phyloP scores from a whole-genome alignment of 2,329 filamentous ascomycete genomes.

The Rhynchosporium graminicola region DNA sequence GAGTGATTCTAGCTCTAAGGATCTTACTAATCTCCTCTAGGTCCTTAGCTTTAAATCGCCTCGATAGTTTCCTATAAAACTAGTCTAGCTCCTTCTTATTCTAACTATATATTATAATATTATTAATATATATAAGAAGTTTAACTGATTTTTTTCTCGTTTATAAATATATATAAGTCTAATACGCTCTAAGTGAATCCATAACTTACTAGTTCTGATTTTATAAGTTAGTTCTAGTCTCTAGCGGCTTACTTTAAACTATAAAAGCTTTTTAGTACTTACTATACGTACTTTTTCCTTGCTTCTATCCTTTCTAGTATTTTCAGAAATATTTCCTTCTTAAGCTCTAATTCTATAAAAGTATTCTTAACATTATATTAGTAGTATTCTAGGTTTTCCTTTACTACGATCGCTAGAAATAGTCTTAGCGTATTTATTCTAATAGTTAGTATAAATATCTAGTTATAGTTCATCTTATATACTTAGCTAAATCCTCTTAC shows the following conservation, averaged over 20 bases:
- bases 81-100: no score
- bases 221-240: conserved; percentile 7
- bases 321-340: neutral
- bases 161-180: conserved; percentile 5
- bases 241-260: conserved; percentile 4
- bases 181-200: neutral
- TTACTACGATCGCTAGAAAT: conserved; percentile 3
- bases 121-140: no score
- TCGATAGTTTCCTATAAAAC: no score
- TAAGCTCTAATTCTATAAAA: neutral
- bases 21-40: no score
- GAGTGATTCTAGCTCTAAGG: no score
- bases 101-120: no score
- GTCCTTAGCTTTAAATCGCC: no score
- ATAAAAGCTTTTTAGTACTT: neutral
- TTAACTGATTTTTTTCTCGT: neutral
- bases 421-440: neutral
- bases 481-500: neutral
- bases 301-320: neutral
- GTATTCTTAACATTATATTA: conserved; percentile 14
- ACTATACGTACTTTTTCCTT: neutral
- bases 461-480: neutral
- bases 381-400: conserved; percentile 4
- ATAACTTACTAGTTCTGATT: no score
- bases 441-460: neutral